A percentile compares a stretch with the other conserved stretches of the same genome.
Conservation (phyloP, 2,329 filamentous ascomycete genomes). For the Aspergillus ochraceus region DNA sequence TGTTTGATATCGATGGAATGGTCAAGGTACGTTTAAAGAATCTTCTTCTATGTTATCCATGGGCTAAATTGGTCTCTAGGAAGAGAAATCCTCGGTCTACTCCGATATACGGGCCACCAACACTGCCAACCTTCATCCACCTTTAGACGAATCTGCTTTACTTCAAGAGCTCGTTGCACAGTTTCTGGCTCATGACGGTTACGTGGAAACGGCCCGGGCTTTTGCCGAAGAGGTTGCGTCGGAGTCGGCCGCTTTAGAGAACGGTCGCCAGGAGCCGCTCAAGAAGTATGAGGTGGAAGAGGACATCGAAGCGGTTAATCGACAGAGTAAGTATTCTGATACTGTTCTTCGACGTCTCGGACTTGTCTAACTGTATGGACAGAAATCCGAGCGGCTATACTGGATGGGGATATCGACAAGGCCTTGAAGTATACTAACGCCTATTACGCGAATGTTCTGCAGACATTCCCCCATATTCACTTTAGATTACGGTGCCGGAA, state of each 20-base stretch:
- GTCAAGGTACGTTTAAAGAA: slow-evolving; percentile 62
- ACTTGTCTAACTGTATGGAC: slow-evolving; percentile 1
- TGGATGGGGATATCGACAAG: slow-evolving; percentile 88
- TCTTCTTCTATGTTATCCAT: too few species aligned
- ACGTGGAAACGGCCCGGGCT: slow-evolving; percentile 85
- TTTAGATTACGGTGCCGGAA: slow-evolving; percentile 87
- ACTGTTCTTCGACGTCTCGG: neutral
- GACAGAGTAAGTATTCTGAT: slow-evolving; percentile 67
- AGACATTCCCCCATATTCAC: slow-evolving; percentile 77
- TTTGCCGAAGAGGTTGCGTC: slow-evolving; percentile 79
- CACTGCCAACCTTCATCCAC: slow-evolving; percentile 62
- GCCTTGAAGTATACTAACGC: slow-evolving; percentile 78
- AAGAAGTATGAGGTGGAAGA: slow-evolving; percentile 69
- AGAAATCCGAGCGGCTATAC: slow-evolving; percentile 84
- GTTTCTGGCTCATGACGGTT: slow-evolving; percentile 92
- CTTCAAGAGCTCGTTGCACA: slow-evolving; percentile 83
- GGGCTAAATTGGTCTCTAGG: slow-evolving; percentile 41
- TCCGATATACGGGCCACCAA: slow-evolving; percentile 61
- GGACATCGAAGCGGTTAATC: slow-evolving; percentile 80
- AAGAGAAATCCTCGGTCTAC: slow-evolving; percentile 61
- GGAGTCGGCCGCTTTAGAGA: slow-evolving; percentile 69
- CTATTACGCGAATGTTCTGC: slow-evolving; percentile 78
- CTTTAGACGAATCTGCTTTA: slow-evolving; percentile 71
- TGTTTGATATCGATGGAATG: slow-evolving; percentile 87
- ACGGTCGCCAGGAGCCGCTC: slow-evolving; percentile 53